A percentile compares a stretch with the other conserved stretches of the same genome.
Conservation (phyloP, 2,329 filamentous ascomycete species). For the Sclerotinia minor region DNA sequence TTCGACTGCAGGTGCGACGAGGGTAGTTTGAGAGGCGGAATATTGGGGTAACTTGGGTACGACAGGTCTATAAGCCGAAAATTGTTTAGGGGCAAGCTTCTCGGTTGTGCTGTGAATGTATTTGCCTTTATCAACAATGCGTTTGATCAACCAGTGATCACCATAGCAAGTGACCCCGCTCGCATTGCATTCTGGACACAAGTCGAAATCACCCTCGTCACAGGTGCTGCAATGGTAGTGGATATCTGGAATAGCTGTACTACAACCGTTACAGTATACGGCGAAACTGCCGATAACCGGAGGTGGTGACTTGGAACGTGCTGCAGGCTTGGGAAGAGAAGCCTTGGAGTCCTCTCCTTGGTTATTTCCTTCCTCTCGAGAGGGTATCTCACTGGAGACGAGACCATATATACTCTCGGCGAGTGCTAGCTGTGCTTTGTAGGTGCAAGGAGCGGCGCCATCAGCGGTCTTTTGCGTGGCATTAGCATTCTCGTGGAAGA, state of each 20-base stretch:
- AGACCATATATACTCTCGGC: not conserved
- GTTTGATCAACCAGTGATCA: conserved; percentile 93
- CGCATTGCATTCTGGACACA: conserved; percentile 79
- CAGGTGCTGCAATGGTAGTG: conserved; percentile 97
- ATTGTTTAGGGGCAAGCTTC: conserved; percentile 59
- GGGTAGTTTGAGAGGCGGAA: conserved; percentile 35
- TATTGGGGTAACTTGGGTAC: conserved; percentile 10
- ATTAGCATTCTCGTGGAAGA: conserved; percentile 27
- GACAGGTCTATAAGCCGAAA: not conserved
- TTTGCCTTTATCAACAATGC: conserved; percentile 73
- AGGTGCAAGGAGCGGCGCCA: conserved; percentile 27
- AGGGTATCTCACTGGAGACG: not conserved
- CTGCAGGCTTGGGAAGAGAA: not conserved
- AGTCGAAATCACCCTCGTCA: conserved; percentile 89
- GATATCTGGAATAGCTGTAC: conserved; percentile 70
- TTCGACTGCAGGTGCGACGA: conserved; percentile 32
- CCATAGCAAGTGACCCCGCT: conserved; percentile 75
- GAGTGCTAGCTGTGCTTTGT: conserved; percentile 20
- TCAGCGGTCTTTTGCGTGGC: conserved; percentile 39
- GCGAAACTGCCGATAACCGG: conserved; percentile 57
- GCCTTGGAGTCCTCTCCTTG: not conserved
- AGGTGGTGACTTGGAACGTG: conserved; percentile 22
- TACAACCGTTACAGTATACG: conserved; percentile 93
- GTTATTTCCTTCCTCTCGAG: not conserved
- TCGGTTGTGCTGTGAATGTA: conserved; percentile 86